Percentiles rank a stretch among this genome's conserved stretches.
phyloP scores from a whole-genome alignment of 768 basidiomycete genomes.

The Serpula lacrymans region DNA sequence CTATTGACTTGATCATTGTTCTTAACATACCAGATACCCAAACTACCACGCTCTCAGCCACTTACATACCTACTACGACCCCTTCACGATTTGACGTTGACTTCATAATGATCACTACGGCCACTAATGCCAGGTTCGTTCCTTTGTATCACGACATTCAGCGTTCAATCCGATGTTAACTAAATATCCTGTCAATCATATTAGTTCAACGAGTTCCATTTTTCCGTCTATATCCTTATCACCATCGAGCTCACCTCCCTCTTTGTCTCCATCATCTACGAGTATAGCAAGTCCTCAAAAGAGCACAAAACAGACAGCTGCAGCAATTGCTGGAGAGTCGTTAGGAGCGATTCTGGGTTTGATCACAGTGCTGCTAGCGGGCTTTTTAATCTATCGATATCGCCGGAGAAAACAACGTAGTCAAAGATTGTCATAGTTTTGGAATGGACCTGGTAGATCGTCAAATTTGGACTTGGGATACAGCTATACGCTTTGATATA shows the following conservation, averaged over 20 bases:
- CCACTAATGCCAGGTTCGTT: constrained; percentile 35
- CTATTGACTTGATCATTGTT: constrained; percentile 35
- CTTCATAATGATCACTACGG: constrained; percentile 34
- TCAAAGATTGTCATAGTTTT: too few species aligned
- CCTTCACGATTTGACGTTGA: constrained; percentile 36
- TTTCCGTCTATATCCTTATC: constrained; percentile 22
- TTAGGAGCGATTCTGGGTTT: constrained; percentile 11
- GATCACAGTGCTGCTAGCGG: constrained; percentile 10
- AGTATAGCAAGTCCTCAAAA: constrained; percentile 4
- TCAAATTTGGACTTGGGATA: too few species aligned
- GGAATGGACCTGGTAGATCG: too few species aligned
- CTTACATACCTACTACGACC: constrained; percentile 27
- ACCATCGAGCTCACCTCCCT: constrained; percentile 19
- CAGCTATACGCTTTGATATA: too few species aligned
- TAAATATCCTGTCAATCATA: neutral
- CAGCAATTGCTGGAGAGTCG: constrained; percentile 12
- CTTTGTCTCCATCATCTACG: constrained; percentile 6
- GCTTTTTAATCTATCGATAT: constrained; percentile 8
- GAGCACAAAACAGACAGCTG: constrained; percentile 3
- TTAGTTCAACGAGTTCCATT: constrained; percentile 24
- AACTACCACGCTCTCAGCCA: constrained; percentile 41
- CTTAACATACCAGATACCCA: constrained; percentile 37
- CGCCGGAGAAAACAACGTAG: neutral
- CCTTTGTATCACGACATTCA: neutral
- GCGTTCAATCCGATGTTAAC: too few species aligned